Evolutionary conservation across 768 basidiomycete species (phyloP), one percentile per base, ranked within the genome.

Genomic region (Lepiota subincarnata): DNA sequence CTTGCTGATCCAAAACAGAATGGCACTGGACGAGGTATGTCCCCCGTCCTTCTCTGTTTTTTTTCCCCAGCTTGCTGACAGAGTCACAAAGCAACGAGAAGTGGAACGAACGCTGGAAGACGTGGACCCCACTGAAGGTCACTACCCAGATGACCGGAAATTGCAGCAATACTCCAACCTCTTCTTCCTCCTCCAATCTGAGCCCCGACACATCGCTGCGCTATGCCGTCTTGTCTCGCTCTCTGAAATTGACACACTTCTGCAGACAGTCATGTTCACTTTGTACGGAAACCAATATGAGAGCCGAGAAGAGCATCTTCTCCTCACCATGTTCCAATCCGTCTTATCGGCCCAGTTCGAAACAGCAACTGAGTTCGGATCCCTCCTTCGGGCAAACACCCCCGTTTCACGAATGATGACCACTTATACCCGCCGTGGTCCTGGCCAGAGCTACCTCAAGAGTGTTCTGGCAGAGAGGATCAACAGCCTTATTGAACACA

Each of bases 391-490:
- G 50, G 97, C 97, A 55, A 99, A 99, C 71, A 99, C 97, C 46
- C 97, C 97, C 43, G 97, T 99, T 19, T 98, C 94, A 45, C 87
- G 97, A 36, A 99, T 99, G 97, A 99, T 99, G 97, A 99, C 97
- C 41, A 98, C 97, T 16, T 99, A 99, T 72, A 98, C 97, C 49
- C 90, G 97, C 56, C 89, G 97, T 51, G 97, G 97, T 54, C 97
- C 97, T 1, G 97, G 97, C 53, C 97, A 98, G 70, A 94, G 92
- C 62, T 99, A 98, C 69, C 84, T 99, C 59, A 99, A 99, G 78
- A 87, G 89, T 58, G 95, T 98, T 24, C 79, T 99, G 43, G 95
- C 97, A 20, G 97, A 99, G 66, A 86, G 96, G 59, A 98, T 99
- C 72, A 98, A 99, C 73, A 93, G 92, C 62, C 76, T 99, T 59